Evolutionary conservation across 768 basidiomycete genomes (phyloP), one percentile per base, ranked within the genome.

Genomic region (Kwoniella europaea): DNA sequence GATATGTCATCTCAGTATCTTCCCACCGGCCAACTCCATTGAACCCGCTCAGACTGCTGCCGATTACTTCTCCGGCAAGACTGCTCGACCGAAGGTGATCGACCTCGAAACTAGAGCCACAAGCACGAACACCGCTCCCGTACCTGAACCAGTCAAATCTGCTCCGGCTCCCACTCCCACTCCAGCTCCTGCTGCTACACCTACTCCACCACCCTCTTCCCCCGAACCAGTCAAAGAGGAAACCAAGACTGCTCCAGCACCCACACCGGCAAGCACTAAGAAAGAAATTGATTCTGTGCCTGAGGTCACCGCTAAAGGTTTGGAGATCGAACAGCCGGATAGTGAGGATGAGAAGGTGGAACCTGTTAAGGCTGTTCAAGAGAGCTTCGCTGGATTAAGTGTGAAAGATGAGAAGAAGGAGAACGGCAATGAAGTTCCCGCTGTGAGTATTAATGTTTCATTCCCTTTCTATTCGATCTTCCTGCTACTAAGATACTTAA

Each of bases 1-100:
- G 42, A 61, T 63, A 63, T 24, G 22, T 52, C n/a, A 35, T 29
- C 12, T 12, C 63, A 80, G 80, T 83, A 96, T 98, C 83, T 98
- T 89, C 87, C 96, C 97, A 4, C 92, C 93, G 10, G 96, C 94
- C 0, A 90, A 90, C 0, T 92, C 93, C 4, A 83, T 87, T 67
- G 91, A 95, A 78, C 88, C 94, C 16, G 88, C 92, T 6, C 87
- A 95, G 59, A 86, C 88, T 20, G 91, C 95, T 10, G 86, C 88
- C 70, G 93, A 97, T 76, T 98, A 92, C 86, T 93, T 98, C 85
- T 66, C 60, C 13, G 94, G 94, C 59, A 96, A 95, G 85, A 87
- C 86, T 12, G 88, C 90, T 2, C 84, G 89, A n/a, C 87, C 90
- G 10, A 92, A 94, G 71, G 86, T 94, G 24, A 88, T 97, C 72